Percentiles rank a stretch among this genome's conserved stretches.
Evolutionary conservation across 2,329 filamentous ascomycete species (phyloP).

Genomic region (Colletotrichum navitas): DNA sequence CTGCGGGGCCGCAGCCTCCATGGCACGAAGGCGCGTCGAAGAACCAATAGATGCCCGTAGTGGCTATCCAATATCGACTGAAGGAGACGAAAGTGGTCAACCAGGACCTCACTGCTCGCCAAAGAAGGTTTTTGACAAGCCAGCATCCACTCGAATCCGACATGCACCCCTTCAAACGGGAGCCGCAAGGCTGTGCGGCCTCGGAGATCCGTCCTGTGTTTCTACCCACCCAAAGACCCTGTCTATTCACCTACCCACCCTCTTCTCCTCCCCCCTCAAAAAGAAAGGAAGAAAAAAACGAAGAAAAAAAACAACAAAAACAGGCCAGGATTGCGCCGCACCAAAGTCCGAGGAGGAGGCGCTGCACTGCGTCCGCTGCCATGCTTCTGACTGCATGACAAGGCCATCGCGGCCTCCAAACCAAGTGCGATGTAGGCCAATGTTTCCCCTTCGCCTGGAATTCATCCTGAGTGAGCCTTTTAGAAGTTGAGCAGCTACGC

Average conservation of each 20-base stretch:
- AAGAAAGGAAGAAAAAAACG: too few relatives aligned
- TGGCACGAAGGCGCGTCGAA: background rate
- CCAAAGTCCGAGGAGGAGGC: conserved; percentile 28
- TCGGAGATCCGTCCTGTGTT: conserved; percentile 14
- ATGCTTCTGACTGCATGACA: conserved; percentile 28
- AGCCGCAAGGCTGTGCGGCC: conserved; percentile 38
- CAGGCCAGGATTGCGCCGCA: conserved; percentile 23
- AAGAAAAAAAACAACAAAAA: too few relatives aligned
- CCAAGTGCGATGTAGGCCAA: conserved; percentile 1
- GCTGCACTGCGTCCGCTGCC: conserved; percentile 16
- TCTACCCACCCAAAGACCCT: conserved; percentile 18
- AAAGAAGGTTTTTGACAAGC: background rate
- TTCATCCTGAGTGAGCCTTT: conserved; percentile 9
- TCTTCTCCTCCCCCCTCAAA: background rate
- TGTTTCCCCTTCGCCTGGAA: conserved; percentile 33
- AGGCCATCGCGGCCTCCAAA: conserved; percentile 28
- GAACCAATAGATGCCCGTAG: background rate
- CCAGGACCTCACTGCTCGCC: conserved; percentile 16
- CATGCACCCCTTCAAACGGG: conserved; percentile 37
- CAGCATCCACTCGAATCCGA: conserved; percentile 8
- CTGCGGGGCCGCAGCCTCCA: conserved; percentile 9
- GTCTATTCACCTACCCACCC: conserved; percentile 1
- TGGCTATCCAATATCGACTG: background rate
- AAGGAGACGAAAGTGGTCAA: background rate
- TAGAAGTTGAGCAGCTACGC: conserved; percentile 4